phyloP scores from a whole-genome alignment of 1,284 basidiomycete genomes.

The Cryptococcus neoformans region DNA sequence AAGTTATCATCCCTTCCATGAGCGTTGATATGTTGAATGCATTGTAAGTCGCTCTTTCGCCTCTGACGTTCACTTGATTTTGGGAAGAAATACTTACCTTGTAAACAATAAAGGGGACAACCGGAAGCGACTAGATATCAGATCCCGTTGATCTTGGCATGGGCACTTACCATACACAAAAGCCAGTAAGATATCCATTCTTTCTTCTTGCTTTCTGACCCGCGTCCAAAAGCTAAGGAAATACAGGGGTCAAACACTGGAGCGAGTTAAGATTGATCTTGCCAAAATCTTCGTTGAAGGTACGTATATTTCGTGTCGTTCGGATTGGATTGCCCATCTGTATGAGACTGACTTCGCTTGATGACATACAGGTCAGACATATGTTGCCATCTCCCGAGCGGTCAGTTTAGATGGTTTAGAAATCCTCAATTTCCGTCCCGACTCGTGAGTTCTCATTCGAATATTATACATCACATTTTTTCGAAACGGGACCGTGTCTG shows the following conservation, averaged over 20 bases:
- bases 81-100: background rate
- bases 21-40: slow-evolving; percentile 28
- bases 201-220: background rate
- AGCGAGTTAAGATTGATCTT: slow-evolving; percentile 78
- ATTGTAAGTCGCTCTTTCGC: slow-evolving; percentile 3
- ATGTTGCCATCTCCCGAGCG: slow-evolving; percentile 40
- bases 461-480: background rate
- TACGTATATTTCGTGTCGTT: slow-evolving; percentile 2
- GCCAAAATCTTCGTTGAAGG: slow-evolving; percentile 59
- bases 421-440: slow-evolving; percentile 17
- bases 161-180: slow-evolving; percentile 43
- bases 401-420: slow-evolving; percentile 32
- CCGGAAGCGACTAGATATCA: slow-evolving; percentile 28
- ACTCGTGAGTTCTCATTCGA: slow-evolving; percentile 14
- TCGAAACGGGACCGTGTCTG: background rate
- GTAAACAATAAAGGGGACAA: slow-evolving; percentile 4
- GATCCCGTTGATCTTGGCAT: slow-evolving; percentile 32
- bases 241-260: slow-evolving; percentile 54
- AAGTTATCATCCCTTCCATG: slow-evolving; percentile 22
- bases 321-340: too few relatives aligned
- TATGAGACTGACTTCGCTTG: background rate
- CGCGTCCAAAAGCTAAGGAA: too few relatives aligned
- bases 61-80: background rate
- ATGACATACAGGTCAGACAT: slow-evolving; percentile 27
- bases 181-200: slow-evolving; percentile 12